phyloP scores from a whole-genome alignment of 2,329 filamentous ascomycete species.

The Fusarium pseudocircinatum region DNA sequence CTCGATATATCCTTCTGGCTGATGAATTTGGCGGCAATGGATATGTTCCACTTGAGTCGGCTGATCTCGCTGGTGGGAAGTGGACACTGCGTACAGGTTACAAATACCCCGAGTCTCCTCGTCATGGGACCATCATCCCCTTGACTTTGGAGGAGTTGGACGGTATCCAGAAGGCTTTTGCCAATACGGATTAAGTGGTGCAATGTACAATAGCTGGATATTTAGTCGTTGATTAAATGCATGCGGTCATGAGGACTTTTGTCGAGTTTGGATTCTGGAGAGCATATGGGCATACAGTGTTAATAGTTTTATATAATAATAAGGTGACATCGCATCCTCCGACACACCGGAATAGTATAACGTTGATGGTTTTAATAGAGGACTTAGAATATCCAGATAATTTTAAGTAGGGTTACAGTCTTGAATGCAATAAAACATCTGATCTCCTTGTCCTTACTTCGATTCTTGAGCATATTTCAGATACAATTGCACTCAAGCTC shows the following conservation, averaged over 20 bases:
- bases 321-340: not conserved
- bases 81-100: not conserved
- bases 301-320: accelerated
- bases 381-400: too few species aligned
- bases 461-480: accelerated
- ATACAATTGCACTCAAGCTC: not conserved
- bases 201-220: accelerated
- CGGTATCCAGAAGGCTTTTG: not conserved
- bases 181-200: accelerated
- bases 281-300: accelerated
- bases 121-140: conserved; percentile 1
- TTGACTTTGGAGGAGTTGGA: not conserved
- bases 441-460: accelerated
- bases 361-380: too few species aligned
- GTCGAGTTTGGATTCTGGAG: not conserved
- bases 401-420: accelerated
- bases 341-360: not conserved
- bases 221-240: not conserved
- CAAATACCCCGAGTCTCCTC: not conserved
- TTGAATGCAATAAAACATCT: not conserved
- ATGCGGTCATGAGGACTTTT: too few species aligned
- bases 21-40: conserved; percentile 1
- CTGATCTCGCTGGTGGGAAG: not conserved
- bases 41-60: not conserved
- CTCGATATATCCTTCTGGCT: not conserved